Evolutionary conservation across 2,329 filamentous ascomycete species (phyloP).

Genomic region (Ophiostoma ulmi): DNA sequence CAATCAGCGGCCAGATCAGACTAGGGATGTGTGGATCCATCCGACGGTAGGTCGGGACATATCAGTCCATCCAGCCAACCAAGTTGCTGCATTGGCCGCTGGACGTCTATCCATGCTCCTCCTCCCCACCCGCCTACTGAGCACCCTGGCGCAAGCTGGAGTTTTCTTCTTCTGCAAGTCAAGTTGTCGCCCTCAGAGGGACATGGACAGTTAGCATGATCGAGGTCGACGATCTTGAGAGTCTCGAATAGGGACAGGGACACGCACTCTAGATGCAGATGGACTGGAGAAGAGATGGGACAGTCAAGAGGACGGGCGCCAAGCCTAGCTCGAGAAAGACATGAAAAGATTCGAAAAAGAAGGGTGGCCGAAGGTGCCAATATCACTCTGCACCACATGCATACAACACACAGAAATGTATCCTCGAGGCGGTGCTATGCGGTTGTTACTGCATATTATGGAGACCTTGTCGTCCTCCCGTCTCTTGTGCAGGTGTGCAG

Average conservation of each 20-base stretch:
- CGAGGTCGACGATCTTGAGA: background rate
- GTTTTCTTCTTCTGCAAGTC: background rate
- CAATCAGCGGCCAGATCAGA: conserved; percentile 35
- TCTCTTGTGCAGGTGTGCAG: conserved; percentile 12
- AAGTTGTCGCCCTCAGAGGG: background rate
- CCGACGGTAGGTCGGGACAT: conserved; percentile 23
- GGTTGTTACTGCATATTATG: conserved; percentile 17
- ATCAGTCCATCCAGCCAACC: conserved; percentile 20
- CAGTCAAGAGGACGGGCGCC: background rate
- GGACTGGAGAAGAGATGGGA: background rate
- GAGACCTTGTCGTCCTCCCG: conserved; percentile 18
- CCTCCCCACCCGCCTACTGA: conserved; percentile 18
- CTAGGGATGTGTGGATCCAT: conserved; percentile 27
- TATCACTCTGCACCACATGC: conserved; percentile 4
- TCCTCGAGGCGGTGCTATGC: background rate
- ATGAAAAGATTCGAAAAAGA: background rate
- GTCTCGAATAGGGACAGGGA: background rate
- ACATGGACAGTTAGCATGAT: background rate
- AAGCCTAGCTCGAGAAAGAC: background rate
- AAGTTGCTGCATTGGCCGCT: conserved; percentile 22
- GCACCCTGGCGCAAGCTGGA: conserved; percentile 8
- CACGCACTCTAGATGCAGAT: background rate
- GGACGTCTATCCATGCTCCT: background rate
- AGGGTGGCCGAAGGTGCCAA: background rate
- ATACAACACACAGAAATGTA: background rate